phyloP scores from a whole-genome alignment of 768 basidiomycete species.

The Naganishia friedmannii region DNA sequence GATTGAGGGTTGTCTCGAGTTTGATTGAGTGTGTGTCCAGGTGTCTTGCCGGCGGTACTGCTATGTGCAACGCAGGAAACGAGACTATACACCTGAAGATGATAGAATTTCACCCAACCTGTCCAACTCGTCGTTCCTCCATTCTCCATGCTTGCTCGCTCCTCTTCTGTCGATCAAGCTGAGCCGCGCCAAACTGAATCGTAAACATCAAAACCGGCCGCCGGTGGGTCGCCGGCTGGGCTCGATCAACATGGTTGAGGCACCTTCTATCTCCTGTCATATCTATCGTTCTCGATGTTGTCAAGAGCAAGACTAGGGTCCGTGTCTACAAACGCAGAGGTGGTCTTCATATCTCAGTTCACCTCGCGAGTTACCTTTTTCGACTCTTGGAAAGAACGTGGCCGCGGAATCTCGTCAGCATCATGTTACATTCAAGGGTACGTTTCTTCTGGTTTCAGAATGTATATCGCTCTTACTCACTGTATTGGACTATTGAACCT shows the following conservation, averaged over 20 bases:
- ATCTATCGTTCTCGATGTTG: no score
- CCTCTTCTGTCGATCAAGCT: neutral
- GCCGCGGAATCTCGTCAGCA: neutral
- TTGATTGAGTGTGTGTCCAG: neutral
- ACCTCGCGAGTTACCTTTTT: neutral
- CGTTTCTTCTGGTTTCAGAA: neutral
- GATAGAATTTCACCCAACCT: constrained; percentile 24
- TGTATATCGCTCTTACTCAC: neutral
- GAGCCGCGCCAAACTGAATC: neutral
- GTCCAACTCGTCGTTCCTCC: neutral
- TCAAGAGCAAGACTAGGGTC: no score
- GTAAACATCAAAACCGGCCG: constrained; percentile 9
- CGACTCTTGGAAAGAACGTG: no score
- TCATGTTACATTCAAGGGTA: constrained; percentile 19
- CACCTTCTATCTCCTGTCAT: constrained; percentile 2
- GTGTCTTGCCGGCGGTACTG: neutral
- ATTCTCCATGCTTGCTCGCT: no score
- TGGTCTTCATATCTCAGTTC: neutral
- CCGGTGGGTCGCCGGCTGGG: neutral
- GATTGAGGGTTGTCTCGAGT: neutral
- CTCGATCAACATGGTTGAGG: constrained; percentile 20
- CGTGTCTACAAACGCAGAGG: no score
- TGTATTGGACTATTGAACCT: neutral
- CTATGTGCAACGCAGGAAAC: neutral
- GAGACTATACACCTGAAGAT: neutral